Base-by-base conservation (phyloP, 2,329 filamentous ascomycete species). In the Blumeria hordei region DNA sequence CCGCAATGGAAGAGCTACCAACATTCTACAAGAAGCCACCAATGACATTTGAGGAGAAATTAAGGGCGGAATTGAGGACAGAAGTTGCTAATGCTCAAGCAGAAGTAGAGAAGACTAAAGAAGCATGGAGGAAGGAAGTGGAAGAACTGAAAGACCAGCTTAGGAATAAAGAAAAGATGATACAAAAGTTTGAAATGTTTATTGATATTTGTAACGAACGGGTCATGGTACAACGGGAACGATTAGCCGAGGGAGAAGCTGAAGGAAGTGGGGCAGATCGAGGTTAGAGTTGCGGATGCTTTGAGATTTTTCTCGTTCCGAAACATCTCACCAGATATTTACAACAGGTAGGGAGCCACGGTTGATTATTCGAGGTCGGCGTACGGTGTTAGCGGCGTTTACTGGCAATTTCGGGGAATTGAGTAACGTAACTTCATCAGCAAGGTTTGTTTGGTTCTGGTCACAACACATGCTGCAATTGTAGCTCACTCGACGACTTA, bases 181-280 rank as follows among this genome's bases (percentile, higher is more conserved):
- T 82, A 55, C 66, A 72, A 58, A 78, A 75, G 62, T 82, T 81
- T 60, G 78, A 82, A 66, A 78, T 79, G 73, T 82, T 82, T 55
- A 81, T 82, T 61, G 78, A 82, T 64, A 80, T 82, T 55, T 81
- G 78, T 64, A 82, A 82, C 61, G 72, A 80, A 63, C 69, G 78
- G 53, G 78, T 81, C 58, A 81, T 81, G 70, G 70, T 80, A 54
- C 76, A 78, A 64, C 69, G 77, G 53, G 74, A 78, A 62, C 70
- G 74, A 58, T 68, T 81, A 44, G 66, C 66, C n/a, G 62, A 58
- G 57, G n/a, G 21, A 11, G 35, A 18, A 12, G 18, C 11, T 5
- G 32, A 28, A 3, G 49, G 34, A 28, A 52, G 28, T 16, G 49
- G 44, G 44, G 18, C 14, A n/a, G 44, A 28, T 11, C 10, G 44